Percentiles rank a stretch among this genome's conserved stretches.
phyloP scores from a whole-genome alignment of 768 basidiomycete species.

The Tylopilus intermedius region DNA sequence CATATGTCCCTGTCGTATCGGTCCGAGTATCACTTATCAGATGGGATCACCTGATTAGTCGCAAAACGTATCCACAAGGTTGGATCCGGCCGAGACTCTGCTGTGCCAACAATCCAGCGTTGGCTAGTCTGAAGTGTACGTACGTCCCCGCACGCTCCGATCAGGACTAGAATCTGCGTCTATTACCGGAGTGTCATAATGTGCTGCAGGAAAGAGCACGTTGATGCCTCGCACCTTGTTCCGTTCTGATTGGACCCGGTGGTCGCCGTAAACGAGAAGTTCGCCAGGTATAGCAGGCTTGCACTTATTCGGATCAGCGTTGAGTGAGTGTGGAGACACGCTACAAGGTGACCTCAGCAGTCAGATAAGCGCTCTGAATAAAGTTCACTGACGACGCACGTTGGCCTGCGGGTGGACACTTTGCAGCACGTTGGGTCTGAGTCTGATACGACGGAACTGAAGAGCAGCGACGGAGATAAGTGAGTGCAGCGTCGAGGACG shows the following conservation, averaged over 20 bases:
- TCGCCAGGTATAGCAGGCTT: neutral
- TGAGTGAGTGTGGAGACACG: neutral
- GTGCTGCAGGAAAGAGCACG: conserved; percentile 8
- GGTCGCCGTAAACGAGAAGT: neutral
- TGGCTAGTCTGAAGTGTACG: conserved; percentile 1
- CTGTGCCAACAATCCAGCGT: neutral
- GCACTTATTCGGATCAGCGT: neutral
- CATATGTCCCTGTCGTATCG: conserved; percentile 7
- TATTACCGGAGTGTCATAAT: conserved; percentile 7
- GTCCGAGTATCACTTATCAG: conserved; percentile 5
- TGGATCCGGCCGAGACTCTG: neutral
- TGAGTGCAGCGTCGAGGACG: conserved; percentile 12
- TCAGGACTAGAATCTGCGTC: conserved; percentile 4
- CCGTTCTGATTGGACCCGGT: neutral
- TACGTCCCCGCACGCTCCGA: conserved; percentile 7
- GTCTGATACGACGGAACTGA: conserved; percentile 15
- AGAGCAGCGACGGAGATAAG: conserved; percentile 20
- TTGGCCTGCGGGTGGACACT: neutral
- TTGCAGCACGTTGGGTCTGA: neutral
- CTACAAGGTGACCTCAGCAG: neutral
- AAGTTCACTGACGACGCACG: conserved; percentile 6
- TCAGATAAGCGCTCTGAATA: conserved; percentile 4
- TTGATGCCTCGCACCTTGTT: conserved; percentile 10
- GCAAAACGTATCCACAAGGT: neutral
- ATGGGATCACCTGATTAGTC: neutral